These are phyloP conservation scores for Alloascoidea africana DNA, from an alignment of 805 yeast species.

Conservation along the genomic window DNA sequence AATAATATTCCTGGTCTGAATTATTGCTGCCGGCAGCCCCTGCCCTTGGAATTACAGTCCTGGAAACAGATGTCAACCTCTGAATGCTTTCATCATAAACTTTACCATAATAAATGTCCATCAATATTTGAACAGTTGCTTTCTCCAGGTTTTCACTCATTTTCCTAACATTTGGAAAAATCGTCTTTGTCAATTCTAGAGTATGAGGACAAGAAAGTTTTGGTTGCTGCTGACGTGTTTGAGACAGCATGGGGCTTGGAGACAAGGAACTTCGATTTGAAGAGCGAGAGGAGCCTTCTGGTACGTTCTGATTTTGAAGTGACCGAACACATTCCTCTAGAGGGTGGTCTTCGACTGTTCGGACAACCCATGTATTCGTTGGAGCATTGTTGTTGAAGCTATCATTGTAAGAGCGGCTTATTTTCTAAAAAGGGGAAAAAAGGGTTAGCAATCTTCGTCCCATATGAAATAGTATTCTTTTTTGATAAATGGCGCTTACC, in stretches of 20 bases:
- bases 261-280: not conserved
- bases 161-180: not conserved
- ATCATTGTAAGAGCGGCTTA: not conserved
- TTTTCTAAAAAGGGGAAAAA: no score
- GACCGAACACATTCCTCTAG: no score
- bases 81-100: not conserved
- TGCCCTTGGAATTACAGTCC: no score
- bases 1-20: no score
- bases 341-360: not conserved
- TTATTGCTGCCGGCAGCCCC: no score
- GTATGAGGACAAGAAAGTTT: not conserved
- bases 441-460: no score
- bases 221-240: not conserved
- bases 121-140: not conserved
- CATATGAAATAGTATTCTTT: no score
- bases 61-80: not conserved
- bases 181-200: not conserved
- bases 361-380: not conserved
- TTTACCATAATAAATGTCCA: not conserved
- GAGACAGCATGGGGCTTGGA: not conserved
- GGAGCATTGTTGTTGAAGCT: conserved; percentile 1
- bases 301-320: not conserved
- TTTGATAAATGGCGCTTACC: no score
- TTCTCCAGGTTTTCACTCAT: not conserved
- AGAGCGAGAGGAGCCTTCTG: not conserved